A percentile compares a stretch with the other conserved stretches of the same genome.
Conservation (phyloP, 768 basidiomycete genomes). For the Filobasidium wieringae region DNA sequence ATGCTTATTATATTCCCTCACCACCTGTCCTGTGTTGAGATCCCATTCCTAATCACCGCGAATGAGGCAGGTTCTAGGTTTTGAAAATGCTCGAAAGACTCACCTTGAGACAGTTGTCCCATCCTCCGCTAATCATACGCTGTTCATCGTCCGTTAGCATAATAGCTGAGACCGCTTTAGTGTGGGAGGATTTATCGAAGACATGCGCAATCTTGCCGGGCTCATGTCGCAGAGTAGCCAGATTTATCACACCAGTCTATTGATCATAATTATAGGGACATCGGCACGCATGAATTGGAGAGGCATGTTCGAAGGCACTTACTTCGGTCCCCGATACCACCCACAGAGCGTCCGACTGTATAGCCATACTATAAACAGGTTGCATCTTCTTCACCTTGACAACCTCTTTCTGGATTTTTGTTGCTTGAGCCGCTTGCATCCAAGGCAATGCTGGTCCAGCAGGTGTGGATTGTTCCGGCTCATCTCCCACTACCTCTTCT, state of each 20-base stretch:
- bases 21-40: conserved; percentile 72
- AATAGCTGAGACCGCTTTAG: conserved; percentile 65
- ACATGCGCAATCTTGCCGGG: conserved; percentile 66
- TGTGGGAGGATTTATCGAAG: conserved; percentile 47
- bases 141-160: conserved; percentile 70
- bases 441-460: background rate
- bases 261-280: background rate
- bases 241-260: conserved; percentile 79
- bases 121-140: conserved; percentile 77
- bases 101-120: conserved; percentile 83
- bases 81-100: no score
- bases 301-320: no score
- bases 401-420: conserved; percentile 25
- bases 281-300: no score
- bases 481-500: conserved; percentile 10
- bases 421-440: conserved; percentile 17
- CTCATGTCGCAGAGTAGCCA: conserved; percentile 85
- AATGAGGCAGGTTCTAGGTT: no score
- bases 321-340: conserved; percentile 77
- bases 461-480: conserved; percentile 1
- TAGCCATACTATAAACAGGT: conserved; percentile 78
- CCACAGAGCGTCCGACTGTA: conserved; percentile 92
- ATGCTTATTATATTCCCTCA: conserved; percentile 67
- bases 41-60: conserved; percentile 99
- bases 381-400: conserved; percentile 19